These are phyloP conservation scores for Colletotrichum sp. DNA, from an alignment of 2,329 filamentous ascomycete genomes.

Conservation along the genomic window DNA sequence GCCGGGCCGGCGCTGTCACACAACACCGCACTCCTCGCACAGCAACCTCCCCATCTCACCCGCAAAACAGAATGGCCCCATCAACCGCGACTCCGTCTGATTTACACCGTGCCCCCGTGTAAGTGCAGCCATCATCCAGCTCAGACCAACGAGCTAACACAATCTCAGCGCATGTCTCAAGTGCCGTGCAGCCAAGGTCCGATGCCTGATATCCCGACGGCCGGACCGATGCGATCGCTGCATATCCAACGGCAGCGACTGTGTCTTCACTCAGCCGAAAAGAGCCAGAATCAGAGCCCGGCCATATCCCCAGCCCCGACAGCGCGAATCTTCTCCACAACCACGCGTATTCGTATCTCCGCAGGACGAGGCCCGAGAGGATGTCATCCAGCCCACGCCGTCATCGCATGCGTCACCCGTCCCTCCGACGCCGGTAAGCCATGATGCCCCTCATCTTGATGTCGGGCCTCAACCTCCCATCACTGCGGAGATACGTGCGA, in stretches of 20 bases:
- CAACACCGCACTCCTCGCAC: background rate
- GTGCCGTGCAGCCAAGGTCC: background rate
- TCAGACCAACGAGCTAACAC: rapidly evolving
- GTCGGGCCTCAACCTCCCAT: background rate
- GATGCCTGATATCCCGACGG: background rate
- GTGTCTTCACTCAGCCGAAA: conserved; percentile 4
- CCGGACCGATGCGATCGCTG: conserved; percentile 1
- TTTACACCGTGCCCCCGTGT: conserved; percentile 22
- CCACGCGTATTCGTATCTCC: background rate
- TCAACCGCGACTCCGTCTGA: conserved; percentile 23
- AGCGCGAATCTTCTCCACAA: background rate
- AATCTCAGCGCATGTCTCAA: background rate
- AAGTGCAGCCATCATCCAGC: background rate
- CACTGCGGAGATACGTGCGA: background rate
- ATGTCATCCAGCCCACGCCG: background rate
- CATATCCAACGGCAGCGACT: background rate
- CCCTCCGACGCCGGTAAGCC: background rate
- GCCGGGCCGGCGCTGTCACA: background rate
- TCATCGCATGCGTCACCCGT: background rate
- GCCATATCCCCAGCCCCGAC: background rate
- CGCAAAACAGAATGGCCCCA: conserved; percentile 20
- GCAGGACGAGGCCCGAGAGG: background rate
- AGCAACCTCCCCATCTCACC: background rate
- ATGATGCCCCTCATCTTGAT: background rate
- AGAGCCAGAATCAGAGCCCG: background rate